phyloP scores from a whole-genome alignment of 768 basidiomycete species.

The Trametes maxima region DNA sequence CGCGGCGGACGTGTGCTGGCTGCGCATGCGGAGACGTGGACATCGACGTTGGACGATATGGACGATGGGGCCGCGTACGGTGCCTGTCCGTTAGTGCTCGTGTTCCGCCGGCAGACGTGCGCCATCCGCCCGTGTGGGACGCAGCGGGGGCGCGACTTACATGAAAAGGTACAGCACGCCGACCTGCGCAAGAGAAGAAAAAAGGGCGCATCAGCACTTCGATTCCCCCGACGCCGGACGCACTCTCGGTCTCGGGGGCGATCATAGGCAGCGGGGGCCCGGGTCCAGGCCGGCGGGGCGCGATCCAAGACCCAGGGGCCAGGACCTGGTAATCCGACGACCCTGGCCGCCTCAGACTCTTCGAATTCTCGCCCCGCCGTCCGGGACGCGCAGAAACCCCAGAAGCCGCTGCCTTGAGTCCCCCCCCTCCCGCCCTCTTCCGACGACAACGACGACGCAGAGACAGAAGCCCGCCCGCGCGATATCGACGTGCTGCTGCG shows the following conservation, averaged over 20 bases:
- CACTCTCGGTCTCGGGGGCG: too few species aligned
- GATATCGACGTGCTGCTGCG: too few species aligned
- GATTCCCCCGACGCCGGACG: too few species aligned
- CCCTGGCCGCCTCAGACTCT: too few species aligned
- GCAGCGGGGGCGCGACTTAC: slow-evolving; percentile 43
- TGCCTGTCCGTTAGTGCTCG: background rate
- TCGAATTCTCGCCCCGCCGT: too few species aligned
- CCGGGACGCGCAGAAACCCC: too few species aligned
- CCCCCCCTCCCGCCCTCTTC: background rate
- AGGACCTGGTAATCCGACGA: too few species aligned
- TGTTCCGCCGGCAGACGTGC: background rate
- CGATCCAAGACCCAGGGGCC: too few species aligned
- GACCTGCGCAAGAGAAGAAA: slow-evolving; percentile 45
- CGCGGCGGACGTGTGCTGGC: slow-evolving; percentile 78
- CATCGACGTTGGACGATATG: background rate
- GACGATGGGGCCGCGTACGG: background rate
- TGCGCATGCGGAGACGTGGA: slow-evolving; percentile 34
- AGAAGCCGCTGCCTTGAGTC: background rate
- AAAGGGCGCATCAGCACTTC: slow-evolving; percentile 2
- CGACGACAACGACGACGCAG: background rate
- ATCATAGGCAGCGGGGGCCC: too few species aligned
- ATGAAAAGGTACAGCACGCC: slow-evolving; percentile 92
- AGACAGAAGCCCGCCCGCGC: background rate
- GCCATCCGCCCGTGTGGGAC: background rate
- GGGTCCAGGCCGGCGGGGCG: too few species aligned